Percentiles rank a stretch among this genome's conserved stretches.
Evolutionary conservation across 257 asterid species (phyloP).

Genomic region (Forsythia suspensa): DNA sequence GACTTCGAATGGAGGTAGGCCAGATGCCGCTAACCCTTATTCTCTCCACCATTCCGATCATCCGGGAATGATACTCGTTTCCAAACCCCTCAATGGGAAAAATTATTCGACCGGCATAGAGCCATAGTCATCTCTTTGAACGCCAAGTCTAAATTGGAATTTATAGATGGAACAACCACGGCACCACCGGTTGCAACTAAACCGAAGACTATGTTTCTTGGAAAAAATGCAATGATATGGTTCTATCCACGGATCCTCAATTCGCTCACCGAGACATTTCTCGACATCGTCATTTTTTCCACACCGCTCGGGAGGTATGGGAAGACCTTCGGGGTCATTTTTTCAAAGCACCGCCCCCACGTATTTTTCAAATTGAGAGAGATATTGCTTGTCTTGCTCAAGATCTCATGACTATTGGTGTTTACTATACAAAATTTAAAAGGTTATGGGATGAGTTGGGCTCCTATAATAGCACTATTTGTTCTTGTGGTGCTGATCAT

Average conservation of each 20-base stretch:
- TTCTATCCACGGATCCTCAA: not conserved
- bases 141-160: not conserved
- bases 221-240: not conserved
- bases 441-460: too few relatives aligned
- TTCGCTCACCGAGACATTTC: not conserved
- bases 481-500: not conserved
- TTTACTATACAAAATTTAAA: not conserved
- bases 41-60: not conserved
- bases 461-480: too few relatives aligned
- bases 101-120: not conserved
- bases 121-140: not conserved
- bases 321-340: not conserved
- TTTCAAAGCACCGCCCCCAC: constrained; percentile 1
- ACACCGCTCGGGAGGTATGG: not conserved
- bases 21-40: not conserved
- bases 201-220: not conserved
- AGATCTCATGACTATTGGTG: too few relatives aligned
- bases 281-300: not conserved
- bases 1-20: too few relatives aligned
- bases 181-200: not conserved
- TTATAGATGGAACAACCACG: not conserved
- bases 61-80: not conserved
- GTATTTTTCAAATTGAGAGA: not conserved
- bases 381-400: not conserved
- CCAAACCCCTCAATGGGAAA: not conserved